These are phyloP conservation scores for Catunica adiposa DNA, from an alignment of 2,329 filamentous ascomycete species.

Conservation along the genomic window DNA sequence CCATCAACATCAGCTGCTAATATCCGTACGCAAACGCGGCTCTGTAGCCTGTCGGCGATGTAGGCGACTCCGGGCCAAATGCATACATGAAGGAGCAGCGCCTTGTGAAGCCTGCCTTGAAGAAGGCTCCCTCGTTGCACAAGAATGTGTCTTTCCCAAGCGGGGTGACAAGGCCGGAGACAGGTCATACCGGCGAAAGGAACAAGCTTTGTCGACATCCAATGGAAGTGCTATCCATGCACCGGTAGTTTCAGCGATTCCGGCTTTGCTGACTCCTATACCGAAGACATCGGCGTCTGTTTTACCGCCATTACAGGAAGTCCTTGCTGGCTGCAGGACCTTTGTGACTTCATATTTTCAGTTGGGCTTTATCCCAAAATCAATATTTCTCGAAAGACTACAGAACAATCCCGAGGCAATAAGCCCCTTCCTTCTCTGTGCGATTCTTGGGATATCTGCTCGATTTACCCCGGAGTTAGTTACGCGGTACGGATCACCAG, in stretches of 20 bases:
- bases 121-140: conserved; percentile 11
- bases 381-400: conserved; percentile 20
- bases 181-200: conserved; percentile 16
- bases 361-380: conserved; percentile 21
- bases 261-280: too few species aligned
- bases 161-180: conserved; percentile 17
- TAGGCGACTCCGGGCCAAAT: conserved; percentile 18
- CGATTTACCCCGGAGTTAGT: conserved; percentile 20
- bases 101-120: conserved; percentile 17
- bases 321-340: conserved; percentile 19
- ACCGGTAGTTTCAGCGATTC: too few species aligned
- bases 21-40: conserved; percentile 3
- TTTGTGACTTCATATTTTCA: conserved; percentile 21
- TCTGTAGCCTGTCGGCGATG: conserved; percentile 18
- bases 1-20: too few species aligned
- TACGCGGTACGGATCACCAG: conserved; percentile 17
- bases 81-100: conserved; percentile 15
- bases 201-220: too few species aligned
- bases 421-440: conserved; percentile 20
- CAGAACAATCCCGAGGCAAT: conserved; percentile 15
- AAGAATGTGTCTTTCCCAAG: conserved; percentile 16
- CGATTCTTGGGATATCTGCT: conserved; percentile 21
- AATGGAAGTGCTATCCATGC: too few species aligned
- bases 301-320: conserved; percentile 18
- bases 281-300: not conserved